Percentiles rank a stretch among this genome's conserved stretches.
Evolutionary conservation across 352 stramenopile species (phyloP).

Genomic region (Phytophthora kernoviae): DNA sequence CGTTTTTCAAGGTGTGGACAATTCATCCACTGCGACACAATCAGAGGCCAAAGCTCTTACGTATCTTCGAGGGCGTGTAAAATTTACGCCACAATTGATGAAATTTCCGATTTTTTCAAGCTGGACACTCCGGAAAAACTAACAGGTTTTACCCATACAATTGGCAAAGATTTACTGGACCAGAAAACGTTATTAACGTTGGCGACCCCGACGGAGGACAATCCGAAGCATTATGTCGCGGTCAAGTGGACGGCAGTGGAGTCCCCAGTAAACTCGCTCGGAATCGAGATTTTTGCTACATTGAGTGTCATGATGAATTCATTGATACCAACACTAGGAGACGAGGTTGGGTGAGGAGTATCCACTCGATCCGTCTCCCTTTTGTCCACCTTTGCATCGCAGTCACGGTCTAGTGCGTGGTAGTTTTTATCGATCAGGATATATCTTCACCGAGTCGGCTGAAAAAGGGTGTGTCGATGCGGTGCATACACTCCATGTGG

Average conservation of each 20-base stretch:
- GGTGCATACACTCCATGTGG: conserved; percentile 77
- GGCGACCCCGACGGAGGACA: conserved; percentile 61
- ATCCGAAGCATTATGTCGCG: conserved; percentile 84
- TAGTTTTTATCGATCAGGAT: conserved; percentile 77
- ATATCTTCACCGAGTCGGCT: conserved; percentile 76
- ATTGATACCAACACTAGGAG: conserved; percentile 72
- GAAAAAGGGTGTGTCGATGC: conserved; percentile 62
- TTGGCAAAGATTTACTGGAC: conserved; percentile 81
- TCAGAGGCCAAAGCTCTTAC: conserved; percentile 49
- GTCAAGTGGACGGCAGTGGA: conserved; percentile 86
- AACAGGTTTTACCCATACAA: conserved; percentile 67
- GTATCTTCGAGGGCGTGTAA: conserved; percentile 71
- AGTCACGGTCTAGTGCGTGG: conserved; percentile 69
- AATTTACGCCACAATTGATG: conserved; percentile 80
- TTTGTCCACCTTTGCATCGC: conserved; percentile 65
- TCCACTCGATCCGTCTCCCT: conserved; percentile 81
- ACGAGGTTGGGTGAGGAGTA: conserved; percentile 74
- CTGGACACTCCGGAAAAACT: conserved; percentile 77
- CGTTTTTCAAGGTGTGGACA: conserved; percentile 76
- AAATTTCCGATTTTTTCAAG: conserved; percentile 83
- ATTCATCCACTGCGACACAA: conserved; percentile 19
- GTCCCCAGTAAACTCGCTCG: conserved; percentile 74
- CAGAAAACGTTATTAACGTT: conserved; percentile 79
- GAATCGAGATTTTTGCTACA: conserved; percentile 85
- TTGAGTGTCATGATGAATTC: conserved; percentile 87